Evolutionary conservation across 2,329 filamentous ascomycete species (phyloP).

Genomic region (Podosphaera aphanis): DNA sequence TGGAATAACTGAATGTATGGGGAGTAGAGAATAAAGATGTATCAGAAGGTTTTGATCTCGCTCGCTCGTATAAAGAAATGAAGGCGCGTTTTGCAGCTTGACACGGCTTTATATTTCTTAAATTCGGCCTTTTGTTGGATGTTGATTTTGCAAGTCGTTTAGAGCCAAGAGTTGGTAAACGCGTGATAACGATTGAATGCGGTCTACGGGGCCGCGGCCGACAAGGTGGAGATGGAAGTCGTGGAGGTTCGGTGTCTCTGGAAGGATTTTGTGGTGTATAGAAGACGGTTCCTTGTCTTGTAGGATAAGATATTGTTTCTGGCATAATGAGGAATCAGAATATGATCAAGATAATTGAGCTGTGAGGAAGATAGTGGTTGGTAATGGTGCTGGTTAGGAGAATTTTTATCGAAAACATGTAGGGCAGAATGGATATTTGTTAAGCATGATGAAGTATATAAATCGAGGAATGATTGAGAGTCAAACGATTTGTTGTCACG

Average conservation of each 20-base stretch:
- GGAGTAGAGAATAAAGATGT: constrained; percentile 4
- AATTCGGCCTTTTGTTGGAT: constrained; percentile 16
- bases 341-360: background rate
- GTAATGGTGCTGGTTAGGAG: background rate
- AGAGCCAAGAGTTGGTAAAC: constrained; percentile 23
- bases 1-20: constrained; percentile 2
- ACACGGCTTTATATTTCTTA: constrained; percentile 24
- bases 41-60: constrained; percentile 6
- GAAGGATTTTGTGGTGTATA: constrained; percentile 10
- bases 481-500: no score
- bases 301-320: constrained; percentile 8
- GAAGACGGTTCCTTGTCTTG: constrained; percentile 11
- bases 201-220: constrained; percentile 27
- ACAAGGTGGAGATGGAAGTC: constrained; percentile 21
- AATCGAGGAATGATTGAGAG: no score
- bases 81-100: constrained; percentile 16
- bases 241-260: constrained; percentile 5
- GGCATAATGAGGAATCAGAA: constrained; percentile 13
- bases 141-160: constrained; percentile 15
- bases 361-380: background rate
- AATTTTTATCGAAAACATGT: no score
- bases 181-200: constrained; percentile 30
- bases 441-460: no score
- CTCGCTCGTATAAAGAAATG: constrained; percentile 14
- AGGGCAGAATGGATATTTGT: no score